Evolutionary conservation across 441 rosid genomes (phyloP), one percentile per base, ranked within the genome.

Genomic region (Erysimum pusillum): DNA sequence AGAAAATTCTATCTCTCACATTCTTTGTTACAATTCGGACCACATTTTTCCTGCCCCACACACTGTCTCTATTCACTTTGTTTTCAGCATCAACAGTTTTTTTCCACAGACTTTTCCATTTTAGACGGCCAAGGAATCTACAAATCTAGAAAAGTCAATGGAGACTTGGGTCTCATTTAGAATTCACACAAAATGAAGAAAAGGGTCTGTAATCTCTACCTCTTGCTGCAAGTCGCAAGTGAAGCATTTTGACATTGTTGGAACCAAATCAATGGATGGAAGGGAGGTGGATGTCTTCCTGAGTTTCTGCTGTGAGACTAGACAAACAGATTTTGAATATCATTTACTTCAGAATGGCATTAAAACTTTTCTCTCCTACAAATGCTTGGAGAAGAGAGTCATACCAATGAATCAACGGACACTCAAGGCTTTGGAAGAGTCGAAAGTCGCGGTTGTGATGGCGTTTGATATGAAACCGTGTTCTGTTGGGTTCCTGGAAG

Each of bases 401-500:
- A 13, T 3, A 20, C 46, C 31, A 10, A 28, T 52, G 9, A 6
- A 12, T 54, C 48, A 11, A 52, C 49, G 15, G 22, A 56, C 31
- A 38, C 31, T 64, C 7, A 35, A 71, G 64, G 62, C 53, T 17
- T 60, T 60, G 39, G n/a, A 20, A 36, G 65, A 60, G 22, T 64
- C 76, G 4, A 58, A 17, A 8, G 13, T 63, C n/a, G 60, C 54
- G 0, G 9, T 71, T 7, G 41, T 73, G 13, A 22, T 64, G 49
- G 17, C 17, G 0, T 64, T 31, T 36, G 46, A 25, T 11, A 12
- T n/a, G 32, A 45, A 54, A 62, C 72, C 35, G 54, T 53, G 9
- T 54, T 18, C 78, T 3, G 15, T 9, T 7, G 65, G 65, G 36
- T 74, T 67, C 57, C 53, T 74, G 13, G 69, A 72, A 18, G 76